Conservation (phyloP, 2,329 filamentous ascomycete genomes). For the Aspergillus felis region DNA sequence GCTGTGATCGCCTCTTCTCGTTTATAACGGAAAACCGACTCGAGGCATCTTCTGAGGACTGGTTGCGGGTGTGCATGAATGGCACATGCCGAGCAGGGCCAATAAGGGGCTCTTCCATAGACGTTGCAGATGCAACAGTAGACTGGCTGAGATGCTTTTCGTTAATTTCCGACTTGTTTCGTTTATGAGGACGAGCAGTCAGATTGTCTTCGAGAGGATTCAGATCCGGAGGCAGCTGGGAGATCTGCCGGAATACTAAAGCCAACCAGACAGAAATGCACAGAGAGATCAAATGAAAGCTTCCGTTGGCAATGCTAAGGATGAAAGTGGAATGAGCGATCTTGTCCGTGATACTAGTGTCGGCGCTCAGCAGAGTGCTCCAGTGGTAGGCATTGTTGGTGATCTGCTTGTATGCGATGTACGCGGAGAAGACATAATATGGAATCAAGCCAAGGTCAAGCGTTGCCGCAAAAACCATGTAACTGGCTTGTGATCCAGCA, state of each 20-base stretch:
- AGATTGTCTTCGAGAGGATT: slow-evolving; percentile 86
- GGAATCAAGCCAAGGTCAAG: slow-evolving; percentile 66
- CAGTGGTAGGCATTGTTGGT: slow-evolving; percentile 50
- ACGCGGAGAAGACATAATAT: slow-evolving; percentile 59
- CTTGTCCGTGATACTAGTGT: slow-evolving; percentile 52
- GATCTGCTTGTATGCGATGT: slow-evolving; percentile 52
- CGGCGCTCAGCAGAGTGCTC: slow-evolving; percentile 61
- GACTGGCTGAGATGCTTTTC: slow-evolving; percentile 60
- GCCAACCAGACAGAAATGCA: slow-evolving; percentile 70
- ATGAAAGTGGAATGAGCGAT: slow-evolving; percentile 68
- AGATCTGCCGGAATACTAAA: slow-evolving; percentile 76
- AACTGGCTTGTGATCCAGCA: slow-evolving; percentile 77
- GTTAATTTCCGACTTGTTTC: slow-evolving; percentile 60
- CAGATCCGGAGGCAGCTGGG: slow-evolving; percentile 82
- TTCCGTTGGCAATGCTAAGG: slow-evolving; percentile 58
- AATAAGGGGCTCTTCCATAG: slow-evolving; percentile 42
- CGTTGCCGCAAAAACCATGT: slow-evolving; percentile 77
- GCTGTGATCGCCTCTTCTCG: slow-evolving; percentile 47
- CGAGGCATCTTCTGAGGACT: slow-evolving; percentile 56
- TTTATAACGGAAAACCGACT: slow-evolving; percentile 49
- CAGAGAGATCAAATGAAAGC: slow-evolving; percentile 68
- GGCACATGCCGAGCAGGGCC: slow-evolving; percentile 55
- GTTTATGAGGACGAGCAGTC: slow-evolving; percentile 71
- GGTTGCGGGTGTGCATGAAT: slow-evolving; percentile 72
- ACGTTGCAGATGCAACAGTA: slow-evolving; percentile 40